phyloP scores from a whole-genome alignment of 2,329 filamentous ascomycete species.

The Sarocladium kiliense region DNA sequence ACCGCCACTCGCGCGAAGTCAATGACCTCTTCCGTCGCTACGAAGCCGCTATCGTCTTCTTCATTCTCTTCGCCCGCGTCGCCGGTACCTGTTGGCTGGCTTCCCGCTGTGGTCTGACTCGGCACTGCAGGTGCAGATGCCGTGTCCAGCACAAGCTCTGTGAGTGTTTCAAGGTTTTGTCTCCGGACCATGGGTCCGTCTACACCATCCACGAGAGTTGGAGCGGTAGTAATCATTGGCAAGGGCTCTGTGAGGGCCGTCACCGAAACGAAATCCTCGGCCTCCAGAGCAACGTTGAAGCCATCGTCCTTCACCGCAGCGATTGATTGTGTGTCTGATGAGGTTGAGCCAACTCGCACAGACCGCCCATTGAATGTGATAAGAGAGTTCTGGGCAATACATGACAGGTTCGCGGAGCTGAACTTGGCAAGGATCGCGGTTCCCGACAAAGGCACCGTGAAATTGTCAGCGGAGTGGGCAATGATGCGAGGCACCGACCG shows the following conservation, averaged over 20 bases:
- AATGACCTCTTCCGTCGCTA: slow-evolving; percentile 48
- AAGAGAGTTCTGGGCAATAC: slow-evolving; percentile 78
- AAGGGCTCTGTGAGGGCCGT: slow-evolving; percentile 4
- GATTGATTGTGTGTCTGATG: slow-evolving; percentile 14
- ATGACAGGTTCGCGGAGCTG: slow-evolving; percentile 70
- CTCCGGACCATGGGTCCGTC: background rate
- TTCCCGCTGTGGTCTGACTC: background rate
- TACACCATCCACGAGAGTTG: background rate
- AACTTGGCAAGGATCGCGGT: slow-evolving; percentile 70
- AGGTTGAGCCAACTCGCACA: slow-evolving; percentile 26
- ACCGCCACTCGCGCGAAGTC: slow-evolving; percentile 62
- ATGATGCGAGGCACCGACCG: slow-evolving; percentile 73
- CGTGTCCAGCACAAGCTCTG: background rate
- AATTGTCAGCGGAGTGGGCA: slow-evolving; percentile 58
- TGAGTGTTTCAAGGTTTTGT: slow-evolving; percentile 2
- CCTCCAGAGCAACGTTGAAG: background rate
- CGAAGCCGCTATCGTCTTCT: slow-evolving; percentile 28
- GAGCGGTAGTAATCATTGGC: background rate
- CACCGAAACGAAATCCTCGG: background rate
- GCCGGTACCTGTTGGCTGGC: background rate
- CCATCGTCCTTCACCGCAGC: background rate
- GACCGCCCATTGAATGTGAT: slow-evolving; percentile 70
- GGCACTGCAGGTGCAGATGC: background rate
- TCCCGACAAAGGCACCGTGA: slow-evolving; percentile 68
- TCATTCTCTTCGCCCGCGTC: background rate